Base-by-base conservation (phyloP, 306 rosid genomes). In the Lupinus albus region DNA sequence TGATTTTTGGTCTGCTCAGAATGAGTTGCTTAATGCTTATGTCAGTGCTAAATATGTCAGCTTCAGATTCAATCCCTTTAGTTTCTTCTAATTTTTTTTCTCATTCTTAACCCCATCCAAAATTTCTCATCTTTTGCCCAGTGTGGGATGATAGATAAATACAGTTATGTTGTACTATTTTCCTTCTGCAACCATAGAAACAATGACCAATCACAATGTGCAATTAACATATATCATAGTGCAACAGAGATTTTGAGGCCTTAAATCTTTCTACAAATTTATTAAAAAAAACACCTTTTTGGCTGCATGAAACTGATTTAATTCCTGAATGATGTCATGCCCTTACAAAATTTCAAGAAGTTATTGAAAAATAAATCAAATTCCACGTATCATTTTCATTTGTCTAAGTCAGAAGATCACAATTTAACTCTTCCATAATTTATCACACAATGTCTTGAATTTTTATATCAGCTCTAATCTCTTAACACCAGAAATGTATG, bases 1-100 rank as follows among this genome's bases (percentile, higher is more conserved):
- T 61, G 92, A 92, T n/a, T 92, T 92, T 72, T 92, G 97, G 97
- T 89, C 96, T 36, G 60, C 91, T 20, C 95, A 87, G 38, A 82
- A 87, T 61, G 97, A 91, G 45, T 85, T 89, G 35, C 97, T 91
- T 8, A 56, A 83, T 46, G 87, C 88, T 51, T 90, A 85, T 69
- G 83, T 91, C 70, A 79, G 79, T 48, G 72, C 83, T 58, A 82
- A 75, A 33, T 79, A 78, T 52, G 75, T 77, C 11, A 63, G 58
- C 68, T 84, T 87, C 47, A 85, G 84, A 78, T 88, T 87, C 81
- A 74, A 50, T 39, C 71, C 74, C 77, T 82, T 80, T 84, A 78
- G 68, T 70, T 82, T 88, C 82, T 88, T 86, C 79, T 91, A 84
- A 85, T 65, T 63, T 72, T 52, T 53, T 72, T 52, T 53, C 36